Base-by-base conservation (phyloP, 75 land plant species). In the Selaginella tamariscina region DNA sequence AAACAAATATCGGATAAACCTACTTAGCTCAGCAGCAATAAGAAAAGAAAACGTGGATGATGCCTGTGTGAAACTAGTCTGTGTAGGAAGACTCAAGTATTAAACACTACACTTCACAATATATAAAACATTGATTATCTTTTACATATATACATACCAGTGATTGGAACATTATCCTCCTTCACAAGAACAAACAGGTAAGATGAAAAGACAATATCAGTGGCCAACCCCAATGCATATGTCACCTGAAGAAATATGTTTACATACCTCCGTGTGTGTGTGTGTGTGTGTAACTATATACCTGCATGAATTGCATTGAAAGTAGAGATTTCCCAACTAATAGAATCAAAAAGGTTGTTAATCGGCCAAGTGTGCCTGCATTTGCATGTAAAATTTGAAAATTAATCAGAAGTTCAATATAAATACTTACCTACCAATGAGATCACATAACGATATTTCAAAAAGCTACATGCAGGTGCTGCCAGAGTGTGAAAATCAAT, bases 1-100 rank as follows among this genome's bases (percentile, higher is more conserved):
- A 39, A 15, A 39, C 11, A 39, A 5, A 5, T 15, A 39, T 15
- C 15, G 49, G 15, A 5, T 15, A 15, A 15, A 39, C 49, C 49
- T 39, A 39, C 49, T 39, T 39, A 39, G 49, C 49, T 39, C 49
- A 39, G 49, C 49, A 39, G 49, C 49, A 39, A 39, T 39, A 15
- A 39, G 15, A 39, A 39, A 39, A 39, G 49, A 39, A 39, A 39
- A 39, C 15, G 49, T 39, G 49, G 49, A 39, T 39, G 49, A 39
- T 5, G 49, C 49, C 49, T 39, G 49, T 5, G 49, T 39, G 49
- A 39, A 39, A 39, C 49, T 39, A 39, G 49, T 39, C 49, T 39
- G 49, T 39, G n/a, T n/a, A n/a, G n/a, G n/a, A n/a, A n/a, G n/a
- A n/a, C n/a, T n/a, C n/a, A n/a, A n/a, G n/a, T n/a, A n/a, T n/a